Evolutionary conservation across 208 protist species (phyloP).

Genomic region (Trypanosomatidae sp.): DNA sequence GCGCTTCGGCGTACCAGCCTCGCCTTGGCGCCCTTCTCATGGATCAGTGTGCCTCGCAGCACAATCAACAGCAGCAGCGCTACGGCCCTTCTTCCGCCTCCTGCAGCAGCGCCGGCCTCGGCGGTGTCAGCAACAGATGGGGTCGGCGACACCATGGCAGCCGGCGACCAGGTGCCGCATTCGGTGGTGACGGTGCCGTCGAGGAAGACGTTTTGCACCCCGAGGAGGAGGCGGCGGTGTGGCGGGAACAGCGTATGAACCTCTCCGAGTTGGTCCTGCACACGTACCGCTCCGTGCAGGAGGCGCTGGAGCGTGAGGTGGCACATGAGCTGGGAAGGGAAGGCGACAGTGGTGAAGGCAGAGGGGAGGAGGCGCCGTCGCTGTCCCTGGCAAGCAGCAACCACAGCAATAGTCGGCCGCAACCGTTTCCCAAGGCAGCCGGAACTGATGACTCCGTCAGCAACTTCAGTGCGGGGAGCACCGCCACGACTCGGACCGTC

Average conservation of each 20-base stretch:
- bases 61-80: slow-evolving; percentile 20
- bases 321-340: slow-evolving; percentile 5
- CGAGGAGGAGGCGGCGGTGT: slow-evolving; percentile 31
- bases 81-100: background rate
- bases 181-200: slow-evolving; percentile 12
- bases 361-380: background rate
- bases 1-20: background rate
- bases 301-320: slow-evolving; percentile 13
- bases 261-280: slow-evolving; percentile 50
- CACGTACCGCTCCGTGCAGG: slow-evolving; percentile 33
- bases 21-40: slow-evolving; percentile 8
- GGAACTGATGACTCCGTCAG: slow-evolving; percentile 20
- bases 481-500: slow-evolving; percentile 5
- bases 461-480: slow-evolving; percentile 13
- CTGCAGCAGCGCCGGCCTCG: slow-evolving; percentile 6
- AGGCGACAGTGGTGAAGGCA: background rate
- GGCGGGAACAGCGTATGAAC: slow-evolving; percentile 30
- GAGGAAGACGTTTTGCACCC: slow-evolving; percentile 19
- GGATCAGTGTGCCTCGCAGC: slow-evolving; percentile 17
- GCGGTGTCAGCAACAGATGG: background rate
- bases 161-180: background rate
- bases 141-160: background rate
- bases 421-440: background rate
- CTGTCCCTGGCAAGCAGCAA: background rate
- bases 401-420: slow-evolving; percentile 3